A percentile compares a stretch with the other conserved stretches of the same genome.
Conservation (phyloP, 2,329 filamentous ascomycete species). For the Xylariaceae sp. region DNA sequence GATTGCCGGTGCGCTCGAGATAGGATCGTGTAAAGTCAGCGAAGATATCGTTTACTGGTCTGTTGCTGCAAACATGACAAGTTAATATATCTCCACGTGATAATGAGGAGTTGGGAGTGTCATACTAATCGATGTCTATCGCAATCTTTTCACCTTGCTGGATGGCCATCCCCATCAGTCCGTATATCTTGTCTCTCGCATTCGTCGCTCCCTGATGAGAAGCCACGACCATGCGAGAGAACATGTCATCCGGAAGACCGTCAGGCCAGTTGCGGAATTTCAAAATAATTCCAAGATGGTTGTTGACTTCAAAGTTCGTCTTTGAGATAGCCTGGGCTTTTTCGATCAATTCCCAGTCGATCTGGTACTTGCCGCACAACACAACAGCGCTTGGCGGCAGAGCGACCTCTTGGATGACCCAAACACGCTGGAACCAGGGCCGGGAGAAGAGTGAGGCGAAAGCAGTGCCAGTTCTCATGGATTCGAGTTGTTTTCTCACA, state of each 20-base stretch:
- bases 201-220: conserved; percentile 11
- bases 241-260: conserved; percentile 6
- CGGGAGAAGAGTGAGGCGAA: conserved; percentile 13
- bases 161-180: conserved; percentile 9
- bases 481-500: background rate
- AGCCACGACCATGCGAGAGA: conserved; percentile 7
- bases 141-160: conserved; percentile 1
- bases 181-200: conserved; percentile 16
- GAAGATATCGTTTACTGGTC: conserved; percentile 6
- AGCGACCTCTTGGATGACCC: conserved; percentile 13
- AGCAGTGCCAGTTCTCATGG: background rate
- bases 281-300: conserved; percentile 9
- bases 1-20: conserved; percentile 6
- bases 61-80: no score
- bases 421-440: conserved; percentile 14
- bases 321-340: conserved; percentile 4
- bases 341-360: conserved; percentile 9
- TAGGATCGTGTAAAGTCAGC: conserved; percentile 7
- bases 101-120: background rate
- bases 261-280: conserved; percentile 9
- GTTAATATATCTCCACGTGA: no score
- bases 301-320: conserved; percentile 6
- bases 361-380: conserved; percentile 11
- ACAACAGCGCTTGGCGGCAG: conserved; percentile 7
- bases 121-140: conserved; percentile 13